A percentile compares a stretch with the other conserved stretches of the same genome.
Conservation (phyloP, 176 grass and related monocot species). For the Aegilops umbellulata region DNA sequence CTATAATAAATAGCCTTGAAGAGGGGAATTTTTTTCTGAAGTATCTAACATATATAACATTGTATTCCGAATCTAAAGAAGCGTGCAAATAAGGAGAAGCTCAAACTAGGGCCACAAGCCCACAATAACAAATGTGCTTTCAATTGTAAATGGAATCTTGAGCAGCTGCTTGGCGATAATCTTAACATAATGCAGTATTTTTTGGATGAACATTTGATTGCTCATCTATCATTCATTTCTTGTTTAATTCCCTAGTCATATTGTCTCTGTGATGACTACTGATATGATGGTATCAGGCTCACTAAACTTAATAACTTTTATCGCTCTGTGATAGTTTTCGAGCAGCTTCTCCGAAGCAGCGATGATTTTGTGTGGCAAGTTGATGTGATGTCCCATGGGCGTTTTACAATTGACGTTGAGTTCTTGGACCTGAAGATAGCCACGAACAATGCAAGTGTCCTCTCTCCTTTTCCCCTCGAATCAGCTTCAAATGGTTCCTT, state of each 20-base stretch:
- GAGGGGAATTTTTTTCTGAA: not conserved
- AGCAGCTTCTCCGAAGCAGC: slow-evolving; percentile 70
- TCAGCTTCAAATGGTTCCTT: not conserved
- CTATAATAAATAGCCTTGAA: not conserved
- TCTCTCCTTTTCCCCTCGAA: not conserved
- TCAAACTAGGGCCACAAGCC: not conserved
- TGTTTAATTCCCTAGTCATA: not conserved
- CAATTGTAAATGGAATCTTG: not conserved
- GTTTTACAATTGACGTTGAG: slow-evolving; percentile 76
- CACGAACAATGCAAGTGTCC: slow-evolving; percentile 55
- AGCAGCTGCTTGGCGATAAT: not conserved
- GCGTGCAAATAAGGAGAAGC: not conserved
- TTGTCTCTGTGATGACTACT: not conserved
- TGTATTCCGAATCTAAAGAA: not conserved
- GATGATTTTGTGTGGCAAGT: slow-evolving; percentile 85
- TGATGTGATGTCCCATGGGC: slow-evolving; percentile 59
- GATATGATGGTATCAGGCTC: not conserved
- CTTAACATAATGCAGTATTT: not conserved
- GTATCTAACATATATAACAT: not conserved
- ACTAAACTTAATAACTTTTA: not conserved
- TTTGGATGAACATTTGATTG: not conserved
- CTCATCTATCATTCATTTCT: not conserved
- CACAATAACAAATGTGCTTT: not conserved
- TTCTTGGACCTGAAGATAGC: slow-evolving; percentile 84
- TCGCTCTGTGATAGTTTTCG: slow-evolving; percentile 34